Base-by-base conservation (phyloP, 495 filamentous ascomycete genomes). In the Penicillium paxilli region DNA sequence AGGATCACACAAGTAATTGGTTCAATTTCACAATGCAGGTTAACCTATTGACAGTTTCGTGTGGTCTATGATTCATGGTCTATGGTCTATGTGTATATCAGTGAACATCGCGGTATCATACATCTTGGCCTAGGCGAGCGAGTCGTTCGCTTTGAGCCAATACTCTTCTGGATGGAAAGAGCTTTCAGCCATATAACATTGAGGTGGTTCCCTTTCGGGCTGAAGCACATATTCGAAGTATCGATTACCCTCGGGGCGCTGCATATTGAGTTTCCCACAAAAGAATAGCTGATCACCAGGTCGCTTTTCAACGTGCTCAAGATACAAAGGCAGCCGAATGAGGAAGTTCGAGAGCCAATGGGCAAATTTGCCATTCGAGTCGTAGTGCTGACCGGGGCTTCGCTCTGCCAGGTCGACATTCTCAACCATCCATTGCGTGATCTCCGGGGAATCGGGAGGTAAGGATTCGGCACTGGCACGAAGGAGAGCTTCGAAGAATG, bases 401-500 rank as follows among this genome's bases (percentile, higher is more conserved):
- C 23, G 20, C 9, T 35, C 40, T 3, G 35, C 47, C 9, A 57
- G 50, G 10, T 33, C 38, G 9, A 55, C 38, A 16, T 62, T 60
- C n/a, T 68, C 62, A 32, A 73, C 57, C 0, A 58, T 65, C 73
- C 73, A 78, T 26, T 68, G 49, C 0, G 64, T 69, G 14, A 78
- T 62, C 24, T 71, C 67, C 2, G 66, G 26, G 0, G 68, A 66
- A 24, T 71, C 57, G 2, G 51, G 16, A 1, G 75, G 75, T 1
- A 77, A 33, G 14, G 72, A 75, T 54, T 78, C 75, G 0, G 75
- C 71, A 38, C 63, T 74, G 10, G 72, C 59, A 16, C 73, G 71
- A 1, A 78, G 25, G 16, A 78, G 61, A 11, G 66, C 46, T 33
- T 67, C 55, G 42, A 78, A 75, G 38, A 72, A 55, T 2, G 54